Conservation (phyloP, 805 yeast genomes). For the Pichia rugopelliculosa region DNA sequence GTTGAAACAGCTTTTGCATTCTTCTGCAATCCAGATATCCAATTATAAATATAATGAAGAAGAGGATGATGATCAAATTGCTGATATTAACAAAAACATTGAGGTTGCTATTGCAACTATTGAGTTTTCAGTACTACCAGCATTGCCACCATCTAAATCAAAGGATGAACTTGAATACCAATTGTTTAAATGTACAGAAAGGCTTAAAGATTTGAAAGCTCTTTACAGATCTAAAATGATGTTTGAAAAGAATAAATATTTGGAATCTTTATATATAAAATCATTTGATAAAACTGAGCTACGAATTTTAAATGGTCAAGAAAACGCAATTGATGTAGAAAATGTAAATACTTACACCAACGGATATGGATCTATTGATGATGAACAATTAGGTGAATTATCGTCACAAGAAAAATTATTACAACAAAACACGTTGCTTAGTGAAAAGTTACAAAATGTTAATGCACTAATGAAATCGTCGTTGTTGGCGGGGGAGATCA, state of each 20-base stretch:
- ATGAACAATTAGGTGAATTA: slow-evolving; percentile 20
- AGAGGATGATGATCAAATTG: neutral
- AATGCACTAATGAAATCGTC: slow-evolving; percentile 42
- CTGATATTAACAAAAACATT: slow-evolving; percentile 18
- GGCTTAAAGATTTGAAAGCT: slow-evolving; percentile 21
- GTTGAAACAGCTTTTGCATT: neutral
- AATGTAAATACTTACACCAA: neutral
- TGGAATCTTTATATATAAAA: slow-evolving; percentile 6
- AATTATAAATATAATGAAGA: neutral
- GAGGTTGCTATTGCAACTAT: slow-evolving; percentile 13
- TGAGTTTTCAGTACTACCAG: slow-evolving; percentile 10
- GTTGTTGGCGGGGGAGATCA: slow-evolving; percentile 43
- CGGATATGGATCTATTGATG: slow-evolving; percentile 18
- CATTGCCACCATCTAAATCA: neutral
- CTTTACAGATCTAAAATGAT: slow-evolving; percentile 25
- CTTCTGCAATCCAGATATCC: neutral
- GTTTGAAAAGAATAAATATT: slow-evolving; percentile 18
- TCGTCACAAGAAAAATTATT: slow-evolving; percentile 36
- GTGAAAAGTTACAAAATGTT: slow-evolving; percentile 40
- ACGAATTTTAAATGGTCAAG: neutral
- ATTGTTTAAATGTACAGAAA: slow-evolving; percentile 16
- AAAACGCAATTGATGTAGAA: neutral
- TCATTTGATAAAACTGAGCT: slow-evolving; percentile 10
- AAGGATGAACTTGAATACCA: slow-evolving; percentile 9
- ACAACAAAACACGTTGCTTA: slow-evolving; percentile 39